phyloP scores from a whole-genome alignment of 495 filamentous ascomycete genomes.

The Annulohypoxylon bovei region DNA sequence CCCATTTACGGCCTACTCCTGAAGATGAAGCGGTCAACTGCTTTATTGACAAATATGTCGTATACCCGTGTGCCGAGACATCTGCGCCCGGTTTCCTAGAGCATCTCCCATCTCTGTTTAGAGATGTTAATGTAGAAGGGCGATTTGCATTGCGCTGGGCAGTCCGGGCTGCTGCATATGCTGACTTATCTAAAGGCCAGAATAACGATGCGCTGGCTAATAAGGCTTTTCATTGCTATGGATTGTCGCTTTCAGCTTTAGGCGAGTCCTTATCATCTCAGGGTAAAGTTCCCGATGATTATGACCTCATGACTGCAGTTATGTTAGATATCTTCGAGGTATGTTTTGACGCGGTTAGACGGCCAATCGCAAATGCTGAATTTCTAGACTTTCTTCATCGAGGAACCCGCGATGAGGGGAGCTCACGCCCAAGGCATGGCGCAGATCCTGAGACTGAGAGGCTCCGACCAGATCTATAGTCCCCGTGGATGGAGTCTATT shows the following conservation, averaged over 20 bases:
- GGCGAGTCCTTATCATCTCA: constrained; percentile 33
- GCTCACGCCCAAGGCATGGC: constrained; percentile 52
- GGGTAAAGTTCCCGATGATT: constrained; percentile 46
- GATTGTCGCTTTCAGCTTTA: constrained; percentile 45
- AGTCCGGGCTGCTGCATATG: constrained; percentile 47
- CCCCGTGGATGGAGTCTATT: constrained; percentile 49
- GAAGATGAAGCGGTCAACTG: constrained; percentile 45
- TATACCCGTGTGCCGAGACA: constrained; percentile 49
- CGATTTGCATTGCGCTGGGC: constrained; percentile 49
- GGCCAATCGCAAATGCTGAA: constrained; percentile 6
- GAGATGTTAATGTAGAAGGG: constrained; percentile 48
- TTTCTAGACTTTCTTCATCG: constrained; percentile 40
- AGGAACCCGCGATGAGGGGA: constrained; percentile 25
- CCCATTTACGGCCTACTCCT: constrained; percentile 12
- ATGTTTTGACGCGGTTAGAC: neutral
- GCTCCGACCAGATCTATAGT: constrained; percentile 39
- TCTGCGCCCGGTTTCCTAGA: constrained; percentile 49
- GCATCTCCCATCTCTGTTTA: constrained; percentile 48
- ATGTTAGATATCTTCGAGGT: constrained; percentile 52
- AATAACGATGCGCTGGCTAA: constrained; percentile 24
- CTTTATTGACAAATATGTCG: constrained; percentile 50
- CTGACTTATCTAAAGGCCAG: constrained; percentile 41
- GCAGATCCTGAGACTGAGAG: constrained; percentile 48
- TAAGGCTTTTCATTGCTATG: constrained; percentile 47
- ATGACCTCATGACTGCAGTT: constrained; percentile 51